Conservation (phyloP, 352 stramenopile species). For the Plasmopara viticola region DNA sequence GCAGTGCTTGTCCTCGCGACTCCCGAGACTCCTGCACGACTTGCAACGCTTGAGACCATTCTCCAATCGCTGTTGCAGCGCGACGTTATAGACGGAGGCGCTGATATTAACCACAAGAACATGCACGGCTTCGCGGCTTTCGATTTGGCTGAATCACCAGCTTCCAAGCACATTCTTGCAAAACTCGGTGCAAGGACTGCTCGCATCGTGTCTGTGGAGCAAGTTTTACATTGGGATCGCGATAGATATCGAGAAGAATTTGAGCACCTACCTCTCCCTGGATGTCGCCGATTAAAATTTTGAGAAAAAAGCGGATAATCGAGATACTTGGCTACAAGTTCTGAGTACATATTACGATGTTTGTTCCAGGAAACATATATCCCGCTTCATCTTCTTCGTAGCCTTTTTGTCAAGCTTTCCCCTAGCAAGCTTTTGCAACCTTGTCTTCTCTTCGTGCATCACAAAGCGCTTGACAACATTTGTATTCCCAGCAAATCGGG, state of each 20-base stretch:
- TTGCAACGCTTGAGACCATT: slow-evolving; percentile 16
- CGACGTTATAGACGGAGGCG: slow-evolving; percentile 12
- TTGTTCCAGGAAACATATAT: too few relatives aligned
- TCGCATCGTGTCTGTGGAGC: slow-evolving; percentile 35
- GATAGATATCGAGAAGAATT: slow-evolving; percentile 42
- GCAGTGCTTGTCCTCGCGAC: slow-evolving; percentile 37
- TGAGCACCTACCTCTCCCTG: slow-evolving; percentile 28
- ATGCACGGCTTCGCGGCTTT: slow-evolving; percentile 53
- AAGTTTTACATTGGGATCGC: slow-evolving; percentile 46
- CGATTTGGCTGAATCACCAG: slow-evolving; percentile 40
- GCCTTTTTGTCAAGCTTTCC: too few relatives aligned
- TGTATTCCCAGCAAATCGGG: slow-evolving; percentile 57
- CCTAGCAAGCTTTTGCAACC: too few relatives aligned
- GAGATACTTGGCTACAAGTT: background rate
- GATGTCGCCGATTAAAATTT: slow-evolving; percentile 28
- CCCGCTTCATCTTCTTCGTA: too few relatives aligned
- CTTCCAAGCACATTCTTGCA: slow-evolving; percentile 38
- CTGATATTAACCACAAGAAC: slow-evolving; percentile 71
- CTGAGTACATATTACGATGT: slow-evolving; percentile 39
- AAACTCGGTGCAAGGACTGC: slow-evolving; percentile 39
- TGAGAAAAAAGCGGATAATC: slow-evolving; percentile 6
- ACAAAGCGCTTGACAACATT: slow-evolving; percentile 13
- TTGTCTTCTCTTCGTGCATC: too few relatives aligned
- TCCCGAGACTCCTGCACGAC: slow-evolving; percentile 6
- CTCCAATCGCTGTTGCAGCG: slow-evolving; percentile 28